phyloP scores from a whole-genome alignment of 768 basidiomycete genomes.

The Paxillus rubicundulus region DNA sequence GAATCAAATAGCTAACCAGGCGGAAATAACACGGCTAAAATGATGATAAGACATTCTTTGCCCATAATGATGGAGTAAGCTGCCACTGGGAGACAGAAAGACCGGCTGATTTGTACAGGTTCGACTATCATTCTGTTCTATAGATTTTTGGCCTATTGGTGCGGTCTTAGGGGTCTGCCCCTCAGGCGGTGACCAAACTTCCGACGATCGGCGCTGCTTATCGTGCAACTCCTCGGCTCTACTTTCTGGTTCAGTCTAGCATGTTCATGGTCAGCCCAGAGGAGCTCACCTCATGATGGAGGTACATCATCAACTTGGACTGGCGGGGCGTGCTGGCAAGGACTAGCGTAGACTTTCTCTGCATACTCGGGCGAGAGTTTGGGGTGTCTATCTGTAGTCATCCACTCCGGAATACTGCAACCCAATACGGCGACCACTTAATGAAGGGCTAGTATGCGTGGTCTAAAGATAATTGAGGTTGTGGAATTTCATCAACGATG shows the following conservation, averaged over 20 bases:
- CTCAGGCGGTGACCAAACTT: not conserved
- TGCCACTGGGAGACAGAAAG: not conserved
- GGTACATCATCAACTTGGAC: not conserved
- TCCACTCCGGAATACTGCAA: not conserved
- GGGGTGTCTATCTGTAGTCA: not conserved
- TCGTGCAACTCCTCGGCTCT: not conserved
- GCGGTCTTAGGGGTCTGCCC: not conserved
- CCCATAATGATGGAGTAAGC: not conserved
- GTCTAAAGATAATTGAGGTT: not conserved
- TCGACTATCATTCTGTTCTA: not conserved
- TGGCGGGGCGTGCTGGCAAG: not conserved
- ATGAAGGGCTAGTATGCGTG: not conserved
- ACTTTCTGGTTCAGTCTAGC: not conserved
- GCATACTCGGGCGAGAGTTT: not conserved
- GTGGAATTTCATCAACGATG: not conserved
- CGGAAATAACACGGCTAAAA: too few species aligned
- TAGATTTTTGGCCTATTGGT: not conserved
- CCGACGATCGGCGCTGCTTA: not conserved
- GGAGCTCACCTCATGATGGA: not conserved
- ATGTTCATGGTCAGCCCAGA: not conserved
- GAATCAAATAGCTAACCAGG: not conserved
- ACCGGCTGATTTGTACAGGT: not conserved
- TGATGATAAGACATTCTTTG: too few species aligned
- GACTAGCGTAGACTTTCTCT: not conserved
- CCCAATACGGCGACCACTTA: not conserved